These are phyloP conservation scores for Pseudocercospora cruenta DNA, from an alignment of 2,329 filamentous ascomycete species.

Conservation along the genomic window DNA sequence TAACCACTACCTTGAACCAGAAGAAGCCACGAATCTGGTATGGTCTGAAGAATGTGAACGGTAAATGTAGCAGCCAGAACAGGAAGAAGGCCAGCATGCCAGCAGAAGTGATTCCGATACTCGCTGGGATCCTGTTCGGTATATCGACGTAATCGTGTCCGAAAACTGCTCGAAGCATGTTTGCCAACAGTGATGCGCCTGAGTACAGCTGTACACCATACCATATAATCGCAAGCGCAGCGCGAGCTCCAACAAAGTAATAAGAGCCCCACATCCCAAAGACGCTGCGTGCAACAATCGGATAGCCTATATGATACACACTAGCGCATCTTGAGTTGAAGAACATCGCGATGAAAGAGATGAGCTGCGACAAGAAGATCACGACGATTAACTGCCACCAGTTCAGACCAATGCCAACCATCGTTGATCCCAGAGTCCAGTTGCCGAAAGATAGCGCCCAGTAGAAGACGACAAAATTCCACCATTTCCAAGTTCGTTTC, in stretches of 20 bases:
- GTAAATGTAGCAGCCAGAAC: conserved; percentile 37
- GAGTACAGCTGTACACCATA: conserved; percentile 31
- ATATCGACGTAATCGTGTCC: conserved; percentile 43
- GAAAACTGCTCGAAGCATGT: conserved; percentile 41
- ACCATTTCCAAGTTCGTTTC: conserved; percentile 27
- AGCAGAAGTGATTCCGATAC: conserved; percentile 39
- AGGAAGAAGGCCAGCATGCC: conserved; percentile 41
- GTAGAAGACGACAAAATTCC: conserved; percentile 38
- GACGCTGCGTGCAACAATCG: conserved; percentile 41
- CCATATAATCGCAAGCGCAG: conserved; percentile 48
- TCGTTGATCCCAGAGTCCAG: conserved; percentile 46
- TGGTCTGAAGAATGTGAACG: conserved; percentile 48
- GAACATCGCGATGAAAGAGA: conserved; percentile 49
- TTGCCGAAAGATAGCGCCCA: conserved; percentile 47
- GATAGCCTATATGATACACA: conserved; percentile 33
- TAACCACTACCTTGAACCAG: conserved; percentile 48
- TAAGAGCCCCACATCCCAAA: conserved; percentile 50
- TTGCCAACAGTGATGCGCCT: conserved; percentile 32
- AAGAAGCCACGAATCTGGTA: conserved; percentile 53
- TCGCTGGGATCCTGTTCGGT: conserved; percentile 37
- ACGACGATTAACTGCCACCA: conserved; percentile 52
- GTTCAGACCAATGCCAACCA: conserved; percentile 49
- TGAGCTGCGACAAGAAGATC: conserved; percentile 49
- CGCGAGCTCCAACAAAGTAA: conserved; percentile 48
- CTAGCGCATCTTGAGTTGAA: conserved; percentile 50